Conservation (phyloP, 2,329 filamentous ascomycete genomes). For the Microdochium nivale region DNA sequence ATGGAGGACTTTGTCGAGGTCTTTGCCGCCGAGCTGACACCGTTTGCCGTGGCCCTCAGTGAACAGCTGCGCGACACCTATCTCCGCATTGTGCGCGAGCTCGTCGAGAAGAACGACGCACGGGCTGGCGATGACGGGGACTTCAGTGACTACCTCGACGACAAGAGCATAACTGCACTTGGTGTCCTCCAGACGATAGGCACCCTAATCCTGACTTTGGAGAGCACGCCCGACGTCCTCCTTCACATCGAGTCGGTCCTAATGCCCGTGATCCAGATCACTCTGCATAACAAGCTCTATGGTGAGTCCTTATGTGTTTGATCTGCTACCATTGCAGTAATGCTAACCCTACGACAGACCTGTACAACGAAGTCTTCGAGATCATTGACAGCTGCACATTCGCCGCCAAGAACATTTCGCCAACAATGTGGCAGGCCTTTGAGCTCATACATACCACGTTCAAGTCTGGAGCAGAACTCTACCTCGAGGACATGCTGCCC, state of each 20-base stretch:
- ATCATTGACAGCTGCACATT: conserved; percentile 99
- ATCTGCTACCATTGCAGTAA: too few relatives aligned
- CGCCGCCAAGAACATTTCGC: conserved; percentile 88
- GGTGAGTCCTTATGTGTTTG: conserved; percentile 41
- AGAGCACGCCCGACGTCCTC: conserved; percentile 93
- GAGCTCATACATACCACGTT: conserved; percentile 95
- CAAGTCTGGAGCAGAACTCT: conserved; percentile 93
- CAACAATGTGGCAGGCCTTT: conserved; percentile 98
- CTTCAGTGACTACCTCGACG: conserved; percentile 87
- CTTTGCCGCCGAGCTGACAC: conserved; percentile 92
- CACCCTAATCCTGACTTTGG: conserved; percentile 89
- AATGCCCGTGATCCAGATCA: conserved; percentile 95
- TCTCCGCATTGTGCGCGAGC: conserved; percentile 81
- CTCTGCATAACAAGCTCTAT: conserved; percentile 95
- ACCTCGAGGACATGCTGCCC: conserved; percentile 97
- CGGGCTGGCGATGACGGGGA: conserved; percentile 67
- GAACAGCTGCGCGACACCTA: conserved; percentile 96
- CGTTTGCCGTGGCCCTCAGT: conserved; percentile 91
- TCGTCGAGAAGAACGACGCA: conserved; percentile 79
- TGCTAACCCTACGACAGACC: conserved; percentile 39
- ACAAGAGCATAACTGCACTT: conserved; percentile 96
- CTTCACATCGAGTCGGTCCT: conserved; percentile 90
- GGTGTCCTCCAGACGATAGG: conserved; percentile 97
- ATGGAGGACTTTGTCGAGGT: conserved; percentile 99
- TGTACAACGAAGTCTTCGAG: conserved; percentile 98